Percentiles rank a stretch among this genome's conserved stretches.
Conservation (phyloP, 495 filamentous ascomycete species). For the Penicillium samsonianum region DNA sequence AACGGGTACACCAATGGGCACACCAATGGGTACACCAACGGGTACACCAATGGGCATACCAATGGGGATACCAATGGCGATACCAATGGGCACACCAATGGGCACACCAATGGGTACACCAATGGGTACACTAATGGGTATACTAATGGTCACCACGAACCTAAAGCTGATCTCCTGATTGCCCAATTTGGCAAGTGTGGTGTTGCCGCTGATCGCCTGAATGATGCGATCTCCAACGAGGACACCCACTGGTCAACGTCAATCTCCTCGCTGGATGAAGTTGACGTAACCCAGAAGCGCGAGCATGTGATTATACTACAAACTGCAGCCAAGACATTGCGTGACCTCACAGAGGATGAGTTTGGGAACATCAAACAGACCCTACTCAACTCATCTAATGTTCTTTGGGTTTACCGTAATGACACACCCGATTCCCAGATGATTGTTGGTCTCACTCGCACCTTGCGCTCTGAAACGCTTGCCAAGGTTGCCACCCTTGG, state of each 20-base stretch:
- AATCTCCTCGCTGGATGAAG: constrained; percentile 16
- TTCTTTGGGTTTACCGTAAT: constrained; percentile 53
- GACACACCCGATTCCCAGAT: constrained; percentile 52
- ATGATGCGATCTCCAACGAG: constrained; percentile 5
- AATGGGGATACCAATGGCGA: too few species aligned
- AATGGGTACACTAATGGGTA: constrained; percentile 14
- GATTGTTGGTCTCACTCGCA: constrained; percentile 53
- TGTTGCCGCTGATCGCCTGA: constrained; percentile 18
- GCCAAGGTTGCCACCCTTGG: constrained; percentile 55
- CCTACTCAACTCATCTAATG: constrained; percentile 35
- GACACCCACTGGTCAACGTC: too few species aligned
- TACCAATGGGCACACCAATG: too few species aligned
- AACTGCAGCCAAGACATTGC: constrained; percentile 20
- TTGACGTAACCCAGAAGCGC: constrained; percentile 11
- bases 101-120: neutral
- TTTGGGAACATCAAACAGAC: constrained; percentile 28
- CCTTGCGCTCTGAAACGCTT: constrained; percentile 54
- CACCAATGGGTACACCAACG: neutral
- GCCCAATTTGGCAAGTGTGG: constrained; percentile 21
- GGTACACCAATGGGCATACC: too few species aligned
- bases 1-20: too few species aligned
- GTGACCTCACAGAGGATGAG: constrained; percentile 18
- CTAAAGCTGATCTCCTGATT: constrained; percentile 16
- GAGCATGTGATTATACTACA: constrained; percentile 27
- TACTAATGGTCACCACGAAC: neutral